Percentiles rank a stretch among this genome's conserved stretches.
Evolutionary conservation across 208 protist genomes (phyloP).

Genomic region (Wallacemonas sp.): DNA sequence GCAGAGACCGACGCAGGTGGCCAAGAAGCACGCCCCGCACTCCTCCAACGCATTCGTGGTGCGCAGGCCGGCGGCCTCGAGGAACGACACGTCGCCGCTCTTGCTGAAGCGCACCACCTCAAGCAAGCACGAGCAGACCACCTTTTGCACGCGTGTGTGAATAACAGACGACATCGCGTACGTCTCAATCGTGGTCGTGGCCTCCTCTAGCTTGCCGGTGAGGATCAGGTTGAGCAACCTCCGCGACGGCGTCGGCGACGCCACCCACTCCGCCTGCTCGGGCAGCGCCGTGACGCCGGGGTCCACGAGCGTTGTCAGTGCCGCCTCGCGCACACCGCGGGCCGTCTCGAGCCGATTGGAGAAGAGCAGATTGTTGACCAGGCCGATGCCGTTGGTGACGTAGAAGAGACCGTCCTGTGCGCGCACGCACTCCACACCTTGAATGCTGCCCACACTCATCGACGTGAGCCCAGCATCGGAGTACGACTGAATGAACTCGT

Average conservation of each 20-base stretch:
- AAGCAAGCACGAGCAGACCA: neutral
- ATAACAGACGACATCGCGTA: constrained; percentile 11
- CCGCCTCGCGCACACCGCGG: neutral
- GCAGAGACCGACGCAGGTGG: constrained; percentile 4
- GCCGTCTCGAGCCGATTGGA: neutral
- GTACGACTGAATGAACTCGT: constrained; percentile 21
- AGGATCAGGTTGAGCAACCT: constrained; percentile 11
- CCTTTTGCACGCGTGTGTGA: neutral
- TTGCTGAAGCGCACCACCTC: neutral
- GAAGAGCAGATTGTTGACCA: constrained; percentile 29
- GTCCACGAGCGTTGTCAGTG: neutral
- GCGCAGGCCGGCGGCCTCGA: neutral
- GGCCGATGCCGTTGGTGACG: constrained; percentile 52
- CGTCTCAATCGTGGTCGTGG: constrained; percentile 10
- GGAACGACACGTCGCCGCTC: neutral
- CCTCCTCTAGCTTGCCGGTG: constrained; percentile 28
- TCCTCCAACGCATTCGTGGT: constrained; percentile 3
- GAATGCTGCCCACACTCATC: constrained; percentile 13
- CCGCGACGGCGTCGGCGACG: neutral
- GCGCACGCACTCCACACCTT: constrained; percentile 41
- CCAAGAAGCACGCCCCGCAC: constrained; percentile 1
- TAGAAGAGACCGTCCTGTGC: constrained; percentile 49
- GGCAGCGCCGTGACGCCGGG: constrained; percentile 5
- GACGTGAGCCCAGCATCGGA: constrained; percentile 15
- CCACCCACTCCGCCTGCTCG: neutral